Evolutionary conservation across 352 stramenopile genomes (phyloP).

Genomic region (Pythium biforme): DNA sequence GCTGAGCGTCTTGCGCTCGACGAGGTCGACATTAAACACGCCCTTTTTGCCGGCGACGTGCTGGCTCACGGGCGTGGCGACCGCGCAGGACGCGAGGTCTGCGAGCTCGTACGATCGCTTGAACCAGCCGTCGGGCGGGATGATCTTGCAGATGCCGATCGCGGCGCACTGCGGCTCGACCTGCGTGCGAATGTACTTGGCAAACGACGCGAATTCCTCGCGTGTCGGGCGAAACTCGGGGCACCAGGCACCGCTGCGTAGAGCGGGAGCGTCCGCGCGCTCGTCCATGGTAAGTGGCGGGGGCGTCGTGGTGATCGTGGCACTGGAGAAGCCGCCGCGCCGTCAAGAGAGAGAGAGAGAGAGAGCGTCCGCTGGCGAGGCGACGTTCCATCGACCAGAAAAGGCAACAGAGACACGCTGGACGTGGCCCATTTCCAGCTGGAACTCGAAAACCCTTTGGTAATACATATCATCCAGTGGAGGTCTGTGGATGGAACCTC

Average conservation of each 20-base stretch:
- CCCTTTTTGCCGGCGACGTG: conserved; percentile 89
- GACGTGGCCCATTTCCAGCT: not conserved
- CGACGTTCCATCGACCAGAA: not conserved
- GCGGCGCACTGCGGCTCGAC: conserved; percentile 72
- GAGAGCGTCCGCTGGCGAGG: not conserved
- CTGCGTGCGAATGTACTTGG: conserved; percentile 79
- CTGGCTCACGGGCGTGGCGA: conserved; percentile 77
- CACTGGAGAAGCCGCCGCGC: not conserved
- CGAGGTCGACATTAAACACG: conserved; percentile 89
- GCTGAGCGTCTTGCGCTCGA: conserved; percentile 78
- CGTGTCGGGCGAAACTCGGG: conserved; percentile 85
- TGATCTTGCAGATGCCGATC: conserved; percentile 89
- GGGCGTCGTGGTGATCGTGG: not conserved
- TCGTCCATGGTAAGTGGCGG: not conserved
- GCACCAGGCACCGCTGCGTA: conserved; percentile 47
- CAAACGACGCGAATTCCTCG: conserved; percentile 85
- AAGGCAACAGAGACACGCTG: conserved; percentile 18
- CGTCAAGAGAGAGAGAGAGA: not conserved
- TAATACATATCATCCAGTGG: not conserved
- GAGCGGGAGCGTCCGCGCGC: not conserved
- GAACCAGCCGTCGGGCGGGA: conserved; percentile 80
- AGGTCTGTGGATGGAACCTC: too few species aligned
- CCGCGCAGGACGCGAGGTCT: conserved; percentile 36
- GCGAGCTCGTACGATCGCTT: conserved; percentile 60
- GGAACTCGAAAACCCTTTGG: conserved; percentile 6